Conservation (phyloP, 2,329 filamentous ascomycete genomes). For the Xylaria digitata region DNA sequence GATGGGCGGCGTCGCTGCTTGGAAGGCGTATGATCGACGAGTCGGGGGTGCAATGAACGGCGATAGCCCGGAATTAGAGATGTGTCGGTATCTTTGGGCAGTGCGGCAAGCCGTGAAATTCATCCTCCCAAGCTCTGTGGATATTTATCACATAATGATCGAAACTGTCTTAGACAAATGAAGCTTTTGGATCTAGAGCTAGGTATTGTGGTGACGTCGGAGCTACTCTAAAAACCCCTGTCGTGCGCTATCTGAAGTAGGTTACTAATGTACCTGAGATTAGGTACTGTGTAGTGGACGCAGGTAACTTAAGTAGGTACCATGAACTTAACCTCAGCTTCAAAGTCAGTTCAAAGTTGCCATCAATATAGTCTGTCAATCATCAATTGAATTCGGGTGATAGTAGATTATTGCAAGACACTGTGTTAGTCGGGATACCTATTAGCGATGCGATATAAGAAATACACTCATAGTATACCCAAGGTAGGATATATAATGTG, state of each 20-base stretch:
- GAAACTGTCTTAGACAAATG: conserved; percentile 5
- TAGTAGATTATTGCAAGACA: too few species aligned
- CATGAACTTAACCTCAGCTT: too few species aligned
- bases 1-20: conserved; percentile 79
- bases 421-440: too few species aligned
- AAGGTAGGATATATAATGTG: too few species aligned
- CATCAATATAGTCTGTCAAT: too few species aligned
- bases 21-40: conserved; percentile 77
- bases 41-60: conserved; percentile 28
- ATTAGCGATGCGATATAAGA: too few species aligned
- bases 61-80: conserved; percentile 29
- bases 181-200: conserved; percentile 26
- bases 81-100: conserved; percentile 34
- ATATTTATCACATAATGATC: conserved; percentile 45
- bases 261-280: not conserved
- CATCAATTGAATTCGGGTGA: too few species aligned
- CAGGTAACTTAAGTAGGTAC: too few species aligned
- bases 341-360: too few species aligned
- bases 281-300: too few species aligned
- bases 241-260: conserved; percentile 11
- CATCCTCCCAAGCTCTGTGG: conserved; percentile 46
- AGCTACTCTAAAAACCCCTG: conserved; percentile 16
- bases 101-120: conserved; percentile 44
- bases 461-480: too few species aligned
- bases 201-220: conserved; percentile 29